Percentiles rank a stretch among this genome's conserved stretches.
These are phyloP conservation scores for Thymus mandschuricus DNA, from an alignment of 257 asterid species.

Conservation along the genomic window DNA sequence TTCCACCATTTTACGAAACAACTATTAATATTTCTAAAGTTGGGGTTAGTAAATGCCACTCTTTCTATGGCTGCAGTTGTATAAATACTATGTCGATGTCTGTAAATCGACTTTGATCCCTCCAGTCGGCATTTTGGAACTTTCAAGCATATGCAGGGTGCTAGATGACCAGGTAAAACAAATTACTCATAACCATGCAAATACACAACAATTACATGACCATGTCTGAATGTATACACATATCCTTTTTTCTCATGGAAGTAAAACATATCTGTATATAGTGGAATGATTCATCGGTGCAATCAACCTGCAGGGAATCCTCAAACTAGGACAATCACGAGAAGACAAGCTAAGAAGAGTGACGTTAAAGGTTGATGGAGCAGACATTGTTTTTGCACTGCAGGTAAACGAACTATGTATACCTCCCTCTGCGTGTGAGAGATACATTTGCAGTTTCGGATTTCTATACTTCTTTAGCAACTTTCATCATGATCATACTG, in stretches of 20 bases:
- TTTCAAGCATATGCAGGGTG: constrained; percentile 87
- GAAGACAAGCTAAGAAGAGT: constrained; percentile 83
- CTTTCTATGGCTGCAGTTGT: constrained; percentile 57
- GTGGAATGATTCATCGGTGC: constrained; percentile 22
- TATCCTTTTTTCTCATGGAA: constrained; percentile 3
- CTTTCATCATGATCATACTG: constrained; percentile 1
- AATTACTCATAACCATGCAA: not conserved
- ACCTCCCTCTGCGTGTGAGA: not conserved
- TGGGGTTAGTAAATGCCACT: constrained; percentile 20
- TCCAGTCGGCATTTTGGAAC: constrained; percentile 74
- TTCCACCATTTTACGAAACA: constrained; percentile 11
- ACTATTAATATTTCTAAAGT: not conserved
- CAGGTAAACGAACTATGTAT: constrained; percentile 50
- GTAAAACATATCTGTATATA: not conserved
- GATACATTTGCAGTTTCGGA: too few relatives aligned
- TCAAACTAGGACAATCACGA: constrained; percentile 79
- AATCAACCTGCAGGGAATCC: constrained; percentile 74
- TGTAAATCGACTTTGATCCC: constrained; percentile 87
- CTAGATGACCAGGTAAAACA: constrained; percentile 86
- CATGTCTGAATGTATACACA: not conserved
- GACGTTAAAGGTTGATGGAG: constrained; percentile 67
- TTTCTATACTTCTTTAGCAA: constrained; percentile 5
- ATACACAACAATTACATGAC: not conserved
- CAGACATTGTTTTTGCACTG: constrained; percentile 81
- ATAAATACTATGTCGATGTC: constrained; percentile 65